phyloP scores from a whole-genome alignment of 2,329 filamentous ascomycete genomes.

The Metarhizium sp. region DNA sequence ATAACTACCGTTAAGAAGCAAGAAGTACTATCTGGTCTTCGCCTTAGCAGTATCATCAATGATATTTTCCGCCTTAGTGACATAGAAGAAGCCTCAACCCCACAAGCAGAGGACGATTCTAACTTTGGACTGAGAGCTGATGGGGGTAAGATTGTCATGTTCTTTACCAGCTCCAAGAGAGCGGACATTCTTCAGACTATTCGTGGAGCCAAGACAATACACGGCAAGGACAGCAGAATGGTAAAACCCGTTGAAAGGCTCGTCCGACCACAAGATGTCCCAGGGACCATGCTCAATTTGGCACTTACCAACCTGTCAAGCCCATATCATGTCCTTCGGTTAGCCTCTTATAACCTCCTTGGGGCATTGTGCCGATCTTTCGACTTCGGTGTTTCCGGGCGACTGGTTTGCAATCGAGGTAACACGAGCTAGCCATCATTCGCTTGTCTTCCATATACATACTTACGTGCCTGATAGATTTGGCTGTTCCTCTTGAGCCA shows the following conservation, averaged over 20 bases:
- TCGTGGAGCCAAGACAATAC: conserved; percentile 52
- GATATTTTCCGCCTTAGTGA: conserved; percentile 61
- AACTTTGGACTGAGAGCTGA: conserved; percentile 60
- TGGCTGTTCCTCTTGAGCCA: conserved; percentile 54
- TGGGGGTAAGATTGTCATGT: conserved; percentile 63
- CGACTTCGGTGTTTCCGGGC: conserved; percentile 53
- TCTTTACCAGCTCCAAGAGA: conserved; percentile 58
- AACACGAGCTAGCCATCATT: neutral
- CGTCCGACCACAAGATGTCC: conserved; percentile 61
- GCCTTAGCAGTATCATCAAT: conserved; percentile 55
- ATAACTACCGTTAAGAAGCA: conserved; percentile 61
- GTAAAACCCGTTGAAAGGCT: conserved; percentile 55
- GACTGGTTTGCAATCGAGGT: conserved; percentile 55
- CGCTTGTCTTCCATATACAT: neutral
- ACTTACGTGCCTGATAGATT: conserved; percentile 30
- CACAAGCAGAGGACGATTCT: conserved; percentile 55
- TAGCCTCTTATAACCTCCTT: conserved; percentile 59
- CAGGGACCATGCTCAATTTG: conserved; percentile 58
- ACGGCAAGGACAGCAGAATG: conserved; percentile 52
- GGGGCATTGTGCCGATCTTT: conserved; percentile 59
- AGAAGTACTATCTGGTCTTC: conserved; percentile 54
- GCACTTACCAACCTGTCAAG: conserved; percentile 59
- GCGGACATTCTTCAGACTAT: conserved; percentile 55
- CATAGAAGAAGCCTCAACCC: conserved; percentile 53
- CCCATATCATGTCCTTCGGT: conserved; percentile 46